A percentile compares a stretch with the other conserved stretches of the same genome.
These are phyloP conservation scores for Anthostomella pinea DNA, from an alignment of 2,329 filamentous ascomycete species.

Conservation along the genomic window DNA sequence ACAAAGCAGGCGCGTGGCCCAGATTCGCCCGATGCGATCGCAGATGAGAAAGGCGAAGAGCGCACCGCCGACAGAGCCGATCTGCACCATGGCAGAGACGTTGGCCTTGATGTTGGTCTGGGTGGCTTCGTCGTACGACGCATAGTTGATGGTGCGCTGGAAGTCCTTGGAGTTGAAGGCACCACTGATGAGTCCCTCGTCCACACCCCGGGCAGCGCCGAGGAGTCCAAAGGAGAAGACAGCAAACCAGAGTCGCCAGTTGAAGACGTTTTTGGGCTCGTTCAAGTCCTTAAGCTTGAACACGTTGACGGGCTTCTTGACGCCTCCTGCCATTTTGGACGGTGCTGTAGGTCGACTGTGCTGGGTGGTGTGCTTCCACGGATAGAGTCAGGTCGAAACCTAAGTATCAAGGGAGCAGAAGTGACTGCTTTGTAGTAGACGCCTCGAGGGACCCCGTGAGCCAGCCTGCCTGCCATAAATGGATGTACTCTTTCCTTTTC, in stretches of 20 bases:
- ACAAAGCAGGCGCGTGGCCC: constrained; percentile 58
- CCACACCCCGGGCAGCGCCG: constrained; percentile 74
- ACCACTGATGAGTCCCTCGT: constrained; percentile 75
- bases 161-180: constrained; percentile 68
- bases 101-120: constrained; percentile 71
- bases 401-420: too few relatives aligned
- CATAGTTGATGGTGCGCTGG: constrained; percentile 55
- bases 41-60: constrained; percentile 60
- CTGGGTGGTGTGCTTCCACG: background rate
- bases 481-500: too few relatives aligned
- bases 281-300: constrained; percentile 62
- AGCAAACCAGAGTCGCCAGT: constrained; percentile 77
- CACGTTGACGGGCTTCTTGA: constrained; percentile 46
- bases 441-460: too few relatives aligned
- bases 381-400: too few relatives aligned
- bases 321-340: constrained; percentile 28
- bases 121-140: constrained; percentile 48
- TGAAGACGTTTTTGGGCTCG: constrained; percentile 69
- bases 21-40: constrained; percentile 60
- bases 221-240: constrained; percentile 72
- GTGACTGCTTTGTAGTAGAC: too few relatives aligned
- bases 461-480: too few relatives aligned
- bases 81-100: constrained; percentile 78
- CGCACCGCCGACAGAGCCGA: constrained; percentile 71
- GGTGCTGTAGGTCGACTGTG: background rate